Evolutionary conservation across 2,329 filamentous ascomycete species (phyloP).

Genomic region (Penicillium sp.): DNA sequence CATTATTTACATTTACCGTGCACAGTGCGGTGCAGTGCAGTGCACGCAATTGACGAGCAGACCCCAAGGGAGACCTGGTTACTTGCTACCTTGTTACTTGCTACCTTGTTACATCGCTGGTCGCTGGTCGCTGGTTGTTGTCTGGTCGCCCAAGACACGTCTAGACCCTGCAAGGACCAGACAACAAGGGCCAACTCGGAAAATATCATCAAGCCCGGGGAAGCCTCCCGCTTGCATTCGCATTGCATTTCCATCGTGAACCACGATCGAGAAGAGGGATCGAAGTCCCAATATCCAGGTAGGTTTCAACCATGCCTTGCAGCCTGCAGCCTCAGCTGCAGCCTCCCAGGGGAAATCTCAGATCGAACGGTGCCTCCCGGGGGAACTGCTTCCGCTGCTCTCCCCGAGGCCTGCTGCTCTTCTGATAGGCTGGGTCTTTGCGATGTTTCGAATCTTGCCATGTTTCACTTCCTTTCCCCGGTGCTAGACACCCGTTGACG

Average conservation of each 20-base stretch:
- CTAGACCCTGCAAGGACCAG: conserved; percentile 12
- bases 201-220: conserved; percentile 18
- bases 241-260: conserved; percentile 9
- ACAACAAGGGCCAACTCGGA: conserved; percentile 9
- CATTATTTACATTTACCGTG: too few species aligned
- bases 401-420: too few species aligned
- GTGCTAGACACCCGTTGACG: neutral
- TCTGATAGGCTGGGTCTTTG: too few species aligned
- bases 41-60: too few species aligned
- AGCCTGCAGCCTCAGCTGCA: conserved; percentile 23
- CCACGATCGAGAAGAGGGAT: conserved; percentile 16
- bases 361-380: neutral
- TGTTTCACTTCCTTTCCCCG: neutral
- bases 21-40: too few species aligned
- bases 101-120: too few species aligned
- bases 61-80: too few species aligned
- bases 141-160: conserved; percentile 7
- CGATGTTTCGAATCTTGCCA: conserved; percentile 4
- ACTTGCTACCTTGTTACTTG: too few species aligned
- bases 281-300: conserved; percentile 23
- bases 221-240: conserved; percentile 14
- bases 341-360: neutral
- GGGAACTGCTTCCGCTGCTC: neutral
- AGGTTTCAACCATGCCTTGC: conserved; percentile 33
- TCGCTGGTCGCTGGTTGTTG: too few species aligned